A percentile compares a stretch with the other conserved stretches of the same genome.
phyloP scores from a whole-genome alignment of 2,329 filamentous ascomycete genomes.

The Epicoccum nigrum region DNA sequence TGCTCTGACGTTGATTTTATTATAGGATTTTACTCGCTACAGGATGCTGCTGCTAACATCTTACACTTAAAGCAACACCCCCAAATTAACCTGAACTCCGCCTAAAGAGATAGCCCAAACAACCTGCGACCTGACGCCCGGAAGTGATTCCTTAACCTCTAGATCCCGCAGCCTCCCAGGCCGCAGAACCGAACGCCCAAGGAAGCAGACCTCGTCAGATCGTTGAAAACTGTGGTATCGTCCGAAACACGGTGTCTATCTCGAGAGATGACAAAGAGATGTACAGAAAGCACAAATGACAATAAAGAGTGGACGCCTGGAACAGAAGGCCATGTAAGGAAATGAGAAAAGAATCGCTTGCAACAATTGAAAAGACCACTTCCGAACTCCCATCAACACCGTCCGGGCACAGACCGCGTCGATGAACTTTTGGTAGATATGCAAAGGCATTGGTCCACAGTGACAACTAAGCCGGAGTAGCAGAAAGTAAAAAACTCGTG shows the following conservation, averaged over 20 bases:
- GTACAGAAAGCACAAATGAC: slow-evolving; percentile 15
- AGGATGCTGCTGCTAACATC: slow-evolving; percentile 22
- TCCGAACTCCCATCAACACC: slow-evolving; percentile 29
- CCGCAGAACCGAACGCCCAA: slow-evolving; percentile 33
- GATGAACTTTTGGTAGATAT: slow-evolving; percentile 35
- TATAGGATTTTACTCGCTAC: slow-evolving; percentile 17
- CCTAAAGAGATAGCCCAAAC: slow-evolving; percentile 1
- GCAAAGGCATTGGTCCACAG: slow-evolving; percentile 34
- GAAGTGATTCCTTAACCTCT: slow-evolving; percentile 24
- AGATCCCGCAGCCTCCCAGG: slow-evolving; percentile 23
- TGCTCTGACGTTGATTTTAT: no score
- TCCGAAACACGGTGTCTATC: slow-evolving; percentile 25
- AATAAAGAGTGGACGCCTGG: slow-evolving; percentile 16
- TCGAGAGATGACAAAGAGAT: slow-evolving; percentile 18
- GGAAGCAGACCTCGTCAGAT: slow-evolving; percentile 29
- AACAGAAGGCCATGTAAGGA: slow-evolving; percentile 4
- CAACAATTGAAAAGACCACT: slow-evolving; percentile 11
- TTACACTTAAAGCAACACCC: slow-evolving; percentile 19
- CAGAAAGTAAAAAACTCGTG: slow-evolving; percentile 37
- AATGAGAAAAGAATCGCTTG: slow-evolving; percentile 1
- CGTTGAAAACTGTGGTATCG: slow-evolving; percentile 40
- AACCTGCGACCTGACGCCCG: slow-evolving; percentile 19
- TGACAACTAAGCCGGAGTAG: slow-evolving; percentile 33
- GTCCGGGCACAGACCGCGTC: slow-evolving; percentile 19
- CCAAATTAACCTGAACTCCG: slow-evolving; percentile 7